Base-by-base conservation (phyloP, 108 stramenopile genomes). In the Skeletonema grethae region DNA sequence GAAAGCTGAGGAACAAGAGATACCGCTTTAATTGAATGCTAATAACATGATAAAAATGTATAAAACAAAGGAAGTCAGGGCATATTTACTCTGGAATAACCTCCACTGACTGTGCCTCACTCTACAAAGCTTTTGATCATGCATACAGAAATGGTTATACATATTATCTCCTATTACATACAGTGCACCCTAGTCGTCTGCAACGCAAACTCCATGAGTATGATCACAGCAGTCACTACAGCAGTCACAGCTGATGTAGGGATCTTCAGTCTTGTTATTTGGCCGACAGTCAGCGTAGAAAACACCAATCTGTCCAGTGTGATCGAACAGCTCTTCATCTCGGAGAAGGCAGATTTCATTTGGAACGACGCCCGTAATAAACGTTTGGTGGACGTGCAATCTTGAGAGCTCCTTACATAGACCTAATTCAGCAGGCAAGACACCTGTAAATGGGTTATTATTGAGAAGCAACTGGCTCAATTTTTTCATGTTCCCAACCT, bases 361-460 rank as follows among this genome's bases (percentile, higher is more conserved):
- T 22, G 77, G 77, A 25, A 70, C 70, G 28, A 50, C 43, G 5
- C 77, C 77, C 31, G 50, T 39, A 35, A 79, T 72, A 35, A 56
- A 32, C 0, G 77, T 79, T 55, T 72, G 43, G 64, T 71, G 77
- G 20, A 72, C 66, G 65, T 72, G 77, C 8, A 61, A 11, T 61
- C 34, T 36, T 25, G 60, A 61, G 41, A 80, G 63, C 13, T 80
- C 59, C 20, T 80, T 61, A 43, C 71, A 78, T 20, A 69, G 20
- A 7, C 85, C 85, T 10, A 86, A 56, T 55, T 86, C 80, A 10
- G 71, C 58, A 11, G 85, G 85, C 8, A 86, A 30, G 5, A 53
- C 70, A 13, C 85, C 85, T n/a, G 65, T 79, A n/a, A 86, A 67
- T 36, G 61, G 79, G 57, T 84, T 81, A 59, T 81, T 82, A 28